These are phyloP conservation scores for Sinapis alba DNA, from an alignment of 441 rosid species.

Conservation along the genomic window DNA sequence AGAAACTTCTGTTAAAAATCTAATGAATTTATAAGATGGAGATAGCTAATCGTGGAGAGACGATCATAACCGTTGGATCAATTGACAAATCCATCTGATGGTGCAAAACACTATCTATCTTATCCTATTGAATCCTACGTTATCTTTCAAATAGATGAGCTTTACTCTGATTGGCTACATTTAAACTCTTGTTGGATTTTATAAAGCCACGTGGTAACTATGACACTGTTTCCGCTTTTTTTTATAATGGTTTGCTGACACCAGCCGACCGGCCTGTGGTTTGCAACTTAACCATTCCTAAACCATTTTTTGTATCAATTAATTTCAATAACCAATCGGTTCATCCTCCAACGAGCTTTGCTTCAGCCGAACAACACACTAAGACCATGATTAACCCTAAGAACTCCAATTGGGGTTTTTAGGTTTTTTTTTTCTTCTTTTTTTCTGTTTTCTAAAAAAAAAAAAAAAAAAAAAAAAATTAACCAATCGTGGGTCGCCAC, in stretches of 20 bases:
- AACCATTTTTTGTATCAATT: not conserved
- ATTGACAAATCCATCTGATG: constrained; percentile 77
- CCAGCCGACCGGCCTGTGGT: not conserved
- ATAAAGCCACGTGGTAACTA: not conserved
- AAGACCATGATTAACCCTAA: too few relatives aligned
- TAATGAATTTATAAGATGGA: not conserved
- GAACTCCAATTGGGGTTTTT: too few relatives aligned
- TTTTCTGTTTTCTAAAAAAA: too few relatives aligned
- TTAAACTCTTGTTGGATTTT: not conserved
- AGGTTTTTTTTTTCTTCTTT: too few relatives aligned
- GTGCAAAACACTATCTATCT: constrained; percentile 37
- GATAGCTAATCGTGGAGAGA: constrained; percentile 32
- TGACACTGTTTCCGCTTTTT: not conserved
- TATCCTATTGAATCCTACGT: constrained; percentile 56
- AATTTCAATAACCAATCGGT: not conserved
- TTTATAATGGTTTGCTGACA: not conserved
- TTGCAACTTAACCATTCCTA: not conserved
- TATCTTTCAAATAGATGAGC: constrained; percentile 37
- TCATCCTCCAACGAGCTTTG: not conserved
- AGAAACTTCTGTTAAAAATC: not conserved
- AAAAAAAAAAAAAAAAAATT: too few relatives aligned
- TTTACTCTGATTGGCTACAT: not conserved
- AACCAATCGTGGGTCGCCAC: too few relatives aligned
- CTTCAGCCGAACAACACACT: not conserved
- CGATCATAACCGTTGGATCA: constrained; percentile 50